These are phyloP conservation scores for Paecilomyces sp. DNA, from an alignment of 2,329 filamentous ascomycete species.

Conservation along the genomic window DNA sequence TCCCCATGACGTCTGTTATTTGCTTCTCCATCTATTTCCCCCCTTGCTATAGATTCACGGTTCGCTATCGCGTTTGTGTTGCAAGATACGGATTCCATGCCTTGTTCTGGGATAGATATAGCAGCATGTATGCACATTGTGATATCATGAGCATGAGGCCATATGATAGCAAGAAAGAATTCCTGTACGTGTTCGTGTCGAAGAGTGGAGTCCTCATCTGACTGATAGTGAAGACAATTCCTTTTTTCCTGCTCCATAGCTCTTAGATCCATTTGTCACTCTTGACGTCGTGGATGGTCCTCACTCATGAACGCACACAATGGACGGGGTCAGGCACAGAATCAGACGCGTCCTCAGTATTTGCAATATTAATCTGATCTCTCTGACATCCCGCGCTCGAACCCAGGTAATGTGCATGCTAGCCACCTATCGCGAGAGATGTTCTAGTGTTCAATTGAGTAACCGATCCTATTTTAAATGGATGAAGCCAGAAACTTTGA, in stretches of 20 bases:
- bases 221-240: neutral
- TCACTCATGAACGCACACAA: too few relatives aligned
- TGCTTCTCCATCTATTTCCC: neutral
- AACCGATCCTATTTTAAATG: too few relatives aligned
- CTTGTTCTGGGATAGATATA: neutral
- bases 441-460: too few relatives aligned
- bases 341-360: too few relatives aligned
- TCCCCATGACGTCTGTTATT: neutral
- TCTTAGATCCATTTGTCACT: too few relatives aligned
- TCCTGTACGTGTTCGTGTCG: neutral
- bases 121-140: neutral
- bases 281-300: too few relatives aligned
- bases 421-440: too few relatives aligned
- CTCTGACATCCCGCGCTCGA: too few relatives aligned
- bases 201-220: neutral
- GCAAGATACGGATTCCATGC: neutral
- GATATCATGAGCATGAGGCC: neutral
- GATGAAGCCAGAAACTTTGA: neutral
- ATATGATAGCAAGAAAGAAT: neutral
- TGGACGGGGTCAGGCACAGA: too few relatives aligned
- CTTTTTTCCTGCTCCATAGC: too few relatives aligned
- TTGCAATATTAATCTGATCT: too few relatives aligned
- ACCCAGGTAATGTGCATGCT: too few relatives aligned
- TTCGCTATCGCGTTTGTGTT: neutral
- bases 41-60: neutral